Base-by-base conservation (phyloP, 2,329 filamentous ascomycete species). In the Parafenestella ontariensis region DNA sequence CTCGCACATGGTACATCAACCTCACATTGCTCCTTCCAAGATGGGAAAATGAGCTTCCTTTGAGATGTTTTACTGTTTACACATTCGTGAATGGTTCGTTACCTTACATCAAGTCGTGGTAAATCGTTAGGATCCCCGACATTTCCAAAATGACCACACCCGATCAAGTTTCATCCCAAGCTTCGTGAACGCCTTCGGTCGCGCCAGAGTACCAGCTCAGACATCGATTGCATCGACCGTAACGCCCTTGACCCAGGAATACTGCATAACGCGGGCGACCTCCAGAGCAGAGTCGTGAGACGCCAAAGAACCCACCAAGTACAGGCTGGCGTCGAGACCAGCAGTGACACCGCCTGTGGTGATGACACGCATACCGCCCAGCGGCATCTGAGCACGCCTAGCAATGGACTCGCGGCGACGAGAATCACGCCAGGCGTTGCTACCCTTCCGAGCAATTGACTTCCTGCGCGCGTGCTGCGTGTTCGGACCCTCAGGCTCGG, bases 171-270 rank as follows among this genome's bases (percentile, higher is more conserved):
- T 53, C 57, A 55, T 62, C 49, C 58, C 59, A 56, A 56, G 41
- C 50, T 34, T 56, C 48, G 23, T 56, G 52, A 66, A 68, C 63
- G 65, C 68, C 66, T 62, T 64, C 45, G 13, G 51, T 59, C 54
- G 48, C 55, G 53, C 57, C 36, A 44, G 58, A 65, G 56, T 52
- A 56, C 48, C 53, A 55, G 62, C 63, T 70, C 86, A 94, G 76
- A 95, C 90, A 79, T 95, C 91, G 75, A 93, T 87, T 61, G 90
- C 90, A 75, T 94, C 90, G 66, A 94, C 89, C 65, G 92, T 90
- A 74, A 90, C 82, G 65, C 91, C 91, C 87, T 93, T 94, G 76
- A 85, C 85, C 92, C 92, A 96, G 71, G 84, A 86, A 82, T 93
- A 90, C 80, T 94, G 89, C 82, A 95, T 87, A 63, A 85, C 67